Evolutionary conservation across 202 grass and related monocot genomes (phyloP).

Genomic region (Schoenoplectus triqueter): DNA sequence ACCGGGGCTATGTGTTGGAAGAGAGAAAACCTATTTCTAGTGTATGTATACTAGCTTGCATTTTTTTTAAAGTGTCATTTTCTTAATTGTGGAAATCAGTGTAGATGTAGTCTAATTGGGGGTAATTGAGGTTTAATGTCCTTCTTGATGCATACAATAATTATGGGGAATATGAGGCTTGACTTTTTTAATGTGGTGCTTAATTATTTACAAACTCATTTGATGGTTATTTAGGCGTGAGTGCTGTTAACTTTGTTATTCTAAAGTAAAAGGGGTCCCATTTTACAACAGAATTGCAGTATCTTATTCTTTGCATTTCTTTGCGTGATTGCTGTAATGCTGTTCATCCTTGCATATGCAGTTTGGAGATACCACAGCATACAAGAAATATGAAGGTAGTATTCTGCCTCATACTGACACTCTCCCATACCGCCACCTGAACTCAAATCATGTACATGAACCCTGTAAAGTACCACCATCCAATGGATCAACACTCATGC

Average conservation of each 20-base stretch:
- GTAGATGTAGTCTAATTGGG: background rate
- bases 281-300: conserved; percentile 33
- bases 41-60: conserved; percentile 58
- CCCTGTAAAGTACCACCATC: conserved; percentile 51
- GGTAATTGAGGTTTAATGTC: conserved; percentile 10
- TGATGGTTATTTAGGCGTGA: conserved; percentile 13
- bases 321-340: background rate
- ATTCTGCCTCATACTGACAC: conserved; percentile 49
- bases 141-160: conserved; percentile 3
- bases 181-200: background rate
- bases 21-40: conserved; percentile 54
- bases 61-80: conserved; percentile 36
- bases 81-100: background rate
- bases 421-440: conserved; percentile 41
- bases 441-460: conserved; percentile 30
- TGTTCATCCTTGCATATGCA: background rate
- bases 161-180: conserved; percentile 4
- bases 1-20: conserved; percentile 46
- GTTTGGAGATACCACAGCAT: conserved; percentile 32
- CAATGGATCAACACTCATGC: conserved; percentile 42
- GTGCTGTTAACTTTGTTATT: conserved; percentile 20
- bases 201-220: conserved; percentile 4
- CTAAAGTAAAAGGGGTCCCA: background rate
- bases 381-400: conserved; percentile 56
- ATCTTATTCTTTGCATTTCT: background rate